phyloP scores from a whole-genome alignment of 257 asterid genomes.

The Cruciata laevipes region DNA sequence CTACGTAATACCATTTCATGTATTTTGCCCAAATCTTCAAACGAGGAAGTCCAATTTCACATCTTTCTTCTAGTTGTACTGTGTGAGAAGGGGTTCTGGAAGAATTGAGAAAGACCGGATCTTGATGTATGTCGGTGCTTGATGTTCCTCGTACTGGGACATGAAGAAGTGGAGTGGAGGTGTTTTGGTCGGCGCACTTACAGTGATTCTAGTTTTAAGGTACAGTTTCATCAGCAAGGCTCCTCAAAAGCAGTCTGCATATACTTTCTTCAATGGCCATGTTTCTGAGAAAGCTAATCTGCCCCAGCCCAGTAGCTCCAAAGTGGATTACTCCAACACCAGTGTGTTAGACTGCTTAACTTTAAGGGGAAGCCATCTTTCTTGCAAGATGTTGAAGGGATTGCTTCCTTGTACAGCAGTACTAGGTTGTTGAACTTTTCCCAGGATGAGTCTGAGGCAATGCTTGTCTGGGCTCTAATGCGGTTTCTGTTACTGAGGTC shows the following conservation, averaged over 20 bases:
- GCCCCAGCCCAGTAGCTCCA: neutral
- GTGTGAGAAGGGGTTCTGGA: neutral
- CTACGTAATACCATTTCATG: too few relatives aligned
- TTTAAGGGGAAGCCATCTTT: constrained; percentile 38
- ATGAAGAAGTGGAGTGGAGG: constrained; percentile 86
- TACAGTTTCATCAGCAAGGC: constrained; percentile 42
- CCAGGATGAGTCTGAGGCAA: constrained; percentile 28
- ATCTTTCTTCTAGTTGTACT: neutral
- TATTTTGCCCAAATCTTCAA: neutral
- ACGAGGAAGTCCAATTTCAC: neutral
- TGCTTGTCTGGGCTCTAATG: constrained; percentile 64
- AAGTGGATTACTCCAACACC: constrained; percentile 18
- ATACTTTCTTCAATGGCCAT: constrained; percentile 59
- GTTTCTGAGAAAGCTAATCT: constrained; percentile 17
- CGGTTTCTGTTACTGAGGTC: constrained; percentile 60
- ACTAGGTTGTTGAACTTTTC: constrained; percentile 39
- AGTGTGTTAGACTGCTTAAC: constrained; percentile 17
- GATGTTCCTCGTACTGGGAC: constrained; percentile 9
- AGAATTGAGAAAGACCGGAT: neutral
- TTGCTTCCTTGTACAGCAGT: constrained; percentile 36
- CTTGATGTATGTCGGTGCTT: neutral
- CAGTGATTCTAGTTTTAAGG: constrained; percentile 45
- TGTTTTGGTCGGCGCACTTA: constrained; percentile 45
- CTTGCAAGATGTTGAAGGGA: constrained; percentile 35
- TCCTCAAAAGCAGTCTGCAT: constrained; percentile 49